Evolutionary conservation across 371 early-diverging fungal species (phyloP).

Genomic region (Mortierella sp.): DNA sequence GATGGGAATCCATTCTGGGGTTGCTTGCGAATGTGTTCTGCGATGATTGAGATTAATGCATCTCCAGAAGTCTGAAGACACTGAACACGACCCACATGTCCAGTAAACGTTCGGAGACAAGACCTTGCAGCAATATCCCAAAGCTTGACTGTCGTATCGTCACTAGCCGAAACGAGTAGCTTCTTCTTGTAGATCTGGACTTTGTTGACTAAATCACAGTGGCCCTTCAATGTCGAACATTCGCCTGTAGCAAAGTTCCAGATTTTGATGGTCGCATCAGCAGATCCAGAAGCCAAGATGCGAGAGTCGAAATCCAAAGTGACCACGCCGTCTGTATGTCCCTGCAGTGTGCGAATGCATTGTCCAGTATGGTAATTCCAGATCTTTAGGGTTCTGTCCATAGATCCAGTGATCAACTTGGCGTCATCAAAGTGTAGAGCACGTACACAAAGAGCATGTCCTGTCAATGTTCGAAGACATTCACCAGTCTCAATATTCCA

Average conservation of each 20-base stretch:
- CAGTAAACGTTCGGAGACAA: slow-evolving; percentile 77
- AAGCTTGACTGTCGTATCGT: slow-evolving; percentile 83
- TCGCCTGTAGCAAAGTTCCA: slow-evolving; percentile 91
- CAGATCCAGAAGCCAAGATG: slow-evolving; percentile 85
- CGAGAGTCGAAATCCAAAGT: slow-evolving; percentile 88
- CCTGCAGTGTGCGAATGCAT: slow-evolving; percentile 86
- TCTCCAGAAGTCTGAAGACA: slow-evolving; percentile 58
- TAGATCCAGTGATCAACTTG: slow-evolving; percentile 89
- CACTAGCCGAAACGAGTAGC: slow-evolving; percentile 82
- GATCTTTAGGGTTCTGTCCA: slow-evolving; percentile 94
- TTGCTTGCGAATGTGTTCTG: slow-evolving; percentile 27
- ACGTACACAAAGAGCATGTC: slow-evolving; percentile 90
- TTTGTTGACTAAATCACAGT: slow-evolving; percentile 89
- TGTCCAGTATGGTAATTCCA: slow-evolving; percentile 96
- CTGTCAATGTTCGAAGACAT: slow-evolving; percentile 75
- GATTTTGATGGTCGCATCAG: slow-evolving; percentile 88
- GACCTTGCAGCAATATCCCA: slow-evolving; percentile 85
- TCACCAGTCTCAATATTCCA: slow-evolving; percentile 87
- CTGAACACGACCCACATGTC: slow-evolving; percentile 89
- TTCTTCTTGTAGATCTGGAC: slow-evolving; percentile 80
- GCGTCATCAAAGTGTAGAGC: slow-evolving; percentile 90
- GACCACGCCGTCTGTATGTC: slow-evolving; percentile 88
- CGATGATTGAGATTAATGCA: slow-evolving; percentile 38
- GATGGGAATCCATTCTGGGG: slow-evolving; percentile 9
- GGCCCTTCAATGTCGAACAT: slow-evolving; percentile 85